These are phyloP conservation scores for Boletus tylopilopsis DNA, from an alignment of 768 basidiomycete species.

Conservation along the genomic window DNA sequence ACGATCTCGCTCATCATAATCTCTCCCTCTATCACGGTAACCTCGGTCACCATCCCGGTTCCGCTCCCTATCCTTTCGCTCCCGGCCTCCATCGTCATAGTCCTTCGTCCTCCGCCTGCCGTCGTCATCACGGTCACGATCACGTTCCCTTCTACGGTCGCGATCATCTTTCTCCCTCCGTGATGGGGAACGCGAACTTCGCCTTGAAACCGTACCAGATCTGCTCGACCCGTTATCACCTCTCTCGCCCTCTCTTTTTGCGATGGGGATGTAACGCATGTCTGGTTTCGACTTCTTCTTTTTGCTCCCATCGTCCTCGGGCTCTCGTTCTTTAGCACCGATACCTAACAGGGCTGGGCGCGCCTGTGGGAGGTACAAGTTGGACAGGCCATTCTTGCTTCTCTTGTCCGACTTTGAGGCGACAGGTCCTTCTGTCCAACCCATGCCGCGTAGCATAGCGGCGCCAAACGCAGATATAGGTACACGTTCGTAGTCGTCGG, in stretches of 20 bases:
- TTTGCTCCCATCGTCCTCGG: constrained; percentile 63
- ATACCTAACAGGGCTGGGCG: constrained; percentile 89
- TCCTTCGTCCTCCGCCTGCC: constrained; percentile 9
- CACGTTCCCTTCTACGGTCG: constrained; percentile 12
- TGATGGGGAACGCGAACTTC: constrained; percentile 48
- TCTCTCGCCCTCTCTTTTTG: constrained; percentile 59
- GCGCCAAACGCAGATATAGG: constrained; percentile 93
- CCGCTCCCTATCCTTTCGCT: constrained; percentile 22
- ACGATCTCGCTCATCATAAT: constrained; percentile 9
- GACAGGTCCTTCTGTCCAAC: constrained; percentile 83
- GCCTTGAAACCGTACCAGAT: constrained; percentile 42
- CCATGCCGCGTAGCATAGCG: constrained; percentile 94
- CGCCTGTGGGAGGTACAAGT: constrained; percentile 78
- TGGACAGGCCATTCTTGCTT: constrained; percentile 50
- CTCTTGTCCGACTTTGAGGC: constrained; percentile 57
- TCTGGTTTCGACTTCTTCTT: constrained; percentile 55
- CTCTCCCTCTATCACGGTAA: constrained; percentile 27
- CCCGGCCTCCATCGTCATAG: constrained; percentile 9
- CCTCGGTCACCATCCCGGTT: constrained; percentile 26
- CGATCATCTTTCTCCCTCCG: constrained; percentile 19
- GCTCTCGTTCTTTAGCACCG: constrained; percentile 85
- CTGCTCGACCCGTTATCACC: constrained; percentile 29
- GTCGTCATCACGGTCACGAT: constrained; percentile 11
- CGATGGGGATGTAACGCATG: constrained; percentile 78
- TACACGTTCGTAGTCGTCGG: constrained; percentile 85